Base-by-base conservation (phyloP, 2,329 filamentous ascomycete genomes). In the Emmonsia crescens region DNA sequence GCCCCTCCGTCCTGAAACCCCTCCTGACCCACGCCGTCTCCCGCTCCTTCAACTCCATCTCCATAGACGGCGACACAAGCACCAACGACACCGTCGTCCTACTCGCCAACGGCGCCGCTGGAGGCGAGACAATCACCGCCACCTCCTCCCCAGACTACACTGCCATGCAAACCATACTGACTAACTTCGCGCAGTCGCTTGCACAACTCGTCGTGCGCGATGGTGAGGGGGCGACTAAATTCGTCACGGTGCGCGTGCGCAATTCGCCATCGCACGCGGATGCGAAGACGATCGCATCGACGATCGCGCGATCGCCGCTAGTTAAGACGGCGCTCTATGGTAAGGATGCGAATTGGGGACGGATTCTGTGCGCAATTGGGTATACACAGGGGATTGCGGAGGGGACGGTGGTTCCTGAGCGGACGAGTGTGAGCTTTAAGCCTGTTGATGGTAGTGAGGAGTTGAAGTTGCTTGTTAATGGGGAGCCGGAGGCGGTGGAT, bases 321-420 rank as follows among this genome's bases (percentile, higher is more conserved):
- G 94, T 99, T 68, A 99, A 99, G 81, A 99, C 94, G 0, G 94
- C 94, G 0, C 81, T 99, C 48, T 99, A 99, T 75, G 94, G 94
- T 66, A 91, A 91, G 74, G 94, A 99, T 73, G 94, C 94, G 21
- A 99, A 99, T 80, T 99, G 94, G 94, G 94, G 94, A 40, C 91
- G 94, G 60, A 96, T 99, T 65, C 82, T 97, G 33, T 97, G 94
- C 74, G 93, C 94, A 0, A 91, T 92, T 4, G 94, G 94, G 2
- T 97, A 97, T 73, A 80, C 83, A 0, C 81, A 82, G 63, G 75
- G 75, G 68, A 74, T 82, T 68, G 76, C 60, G 40, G 67, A 70
- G 1, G 75, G 73, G 0, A 75, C 75, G 10, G 77, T 87, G 24
- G 73, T 81, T 1, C 83, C 83, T 1, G 74, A 79, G 57, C 77